Evolutionary conservation across 148 eudicot genomes (phyloP).

Genomic region (Salicornia ramosissima): DNA sequence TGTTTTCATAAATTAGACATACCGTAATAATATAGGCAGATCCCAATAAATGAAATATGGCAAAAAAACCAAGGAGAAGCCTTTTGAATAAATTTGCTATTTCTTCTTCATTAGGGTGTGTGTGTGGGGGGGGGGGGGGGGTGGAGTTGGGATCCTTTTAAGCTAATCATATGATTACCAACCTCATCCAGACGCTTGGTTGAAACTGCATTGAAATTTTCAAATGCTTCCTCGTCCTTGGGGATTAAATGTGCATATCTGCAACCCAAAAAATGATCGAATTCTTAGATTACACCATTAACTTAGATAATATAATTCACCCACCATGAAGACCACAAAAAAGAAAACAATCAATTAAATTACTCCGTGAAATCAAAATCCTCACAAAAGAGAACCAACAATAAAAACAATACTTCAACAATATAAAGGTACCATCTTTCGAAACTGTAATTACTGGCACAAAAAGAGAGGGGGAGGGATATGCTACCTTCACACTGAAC

Average conservation of each 20-base stretch:
- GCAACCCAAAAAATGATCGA: slow-evolving; percentile 20
- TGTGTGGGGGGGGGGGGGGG: no score
- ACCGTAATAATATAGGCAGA: no score
- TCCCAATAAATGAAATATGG: no score
- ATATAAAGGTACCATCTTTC: no score
- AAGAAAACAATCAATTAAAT: not conserved
- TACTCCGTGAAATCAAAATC: not conserved
- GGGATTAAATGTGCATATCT: slow-evolving; percentile 95
- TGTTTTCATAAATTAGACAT: no score
- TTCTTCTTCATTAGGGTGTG: no score
- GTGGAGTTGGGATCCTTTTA: not conserved
- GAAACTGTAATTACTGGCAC: no score
- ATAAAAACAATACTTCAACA: no score
- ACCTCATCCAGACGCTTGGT: slow-evolving; percentile 96
- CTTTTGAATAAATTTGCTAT: no score
- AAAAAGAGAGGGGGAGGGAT: no score
- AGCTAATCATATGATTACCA: slow-evolving; percentile 1
- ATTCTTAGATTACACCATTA: not conserved
- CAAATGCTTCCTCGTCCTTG: slow-evolving; percentile 84
- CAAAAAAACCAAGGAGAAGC: no score
- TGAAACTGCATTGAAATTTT: slow-evolving; percentile 56
- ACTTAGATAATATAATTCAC: not conserved
- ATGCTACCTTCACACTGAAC: no score
- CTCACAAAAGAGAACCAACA: not conserved
- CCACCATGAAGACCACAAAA: not conserved